These are phyloP conservation scores for Lodderomyces metapsilosis DNA, from an alignment of 1,139 yeast species.

Conservation along the genomic window DNA sequence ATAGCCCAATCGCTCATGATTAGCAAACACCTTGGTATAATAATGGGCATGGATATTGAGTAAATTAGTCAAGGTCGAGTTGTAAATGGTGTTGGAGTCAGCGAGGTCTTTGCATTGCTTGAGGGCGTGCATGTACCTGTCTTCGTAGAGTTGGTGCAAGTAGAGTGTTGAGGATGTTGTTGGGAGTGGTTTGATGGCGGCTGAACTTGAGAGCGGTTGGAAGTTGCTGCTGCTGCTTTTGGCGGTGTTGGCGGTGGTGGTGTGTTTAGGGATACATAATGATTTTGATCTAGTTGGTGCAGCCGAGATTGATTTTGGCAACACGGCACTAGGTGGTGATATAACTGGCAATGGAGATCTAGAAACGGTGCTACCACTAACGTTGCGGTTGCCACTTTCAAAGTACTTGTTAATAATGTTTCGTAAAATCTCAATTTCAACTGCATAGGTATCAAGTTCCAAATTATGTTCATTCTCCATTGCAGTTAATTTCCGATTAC, in stretches of 20 bases:
- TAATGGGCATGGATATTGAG: constrained; percentile 3
- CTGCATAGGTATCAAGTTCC: constrained; percentile 7
- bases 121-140: constrained; percentile 8
- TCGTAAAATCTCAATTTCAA: constrained; percentile 10
- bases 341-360: not conserved
- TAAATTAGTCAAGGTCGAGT: constrained; percentile 4
- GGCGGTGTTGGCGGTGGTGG: not conserved
- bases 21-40: constrained; percentile 8
- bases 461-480: constrained; percentile 8
- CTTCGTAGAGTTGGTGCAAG: constrained; percentile 10
- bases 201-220: not conserved
- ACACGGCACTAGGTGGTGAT: not conserved
- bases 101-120: constrained; percentile 7
- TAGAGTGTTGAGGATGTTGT: constrained; percentile 4
- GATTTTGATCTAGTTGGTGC: constrained; percentile 1
- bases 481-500: constrained; percentile 7
- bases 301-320: not conserved
- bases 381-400: not conserved
- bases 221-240: not conserved
- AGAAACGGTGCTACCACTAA: not conserved
- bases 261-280: not conserved
- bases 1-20: constrained; percentile 6
- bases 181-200: not conserved
- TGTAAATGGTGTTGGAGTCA: constrained; percentile 10
- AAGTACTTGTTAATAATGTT: constrained; percentile 9